Evolutionary conservation across 2,329 filamentous ascomycete species (phyloP).

Genomic region (Apiospora kogelbergensis): DNA sequence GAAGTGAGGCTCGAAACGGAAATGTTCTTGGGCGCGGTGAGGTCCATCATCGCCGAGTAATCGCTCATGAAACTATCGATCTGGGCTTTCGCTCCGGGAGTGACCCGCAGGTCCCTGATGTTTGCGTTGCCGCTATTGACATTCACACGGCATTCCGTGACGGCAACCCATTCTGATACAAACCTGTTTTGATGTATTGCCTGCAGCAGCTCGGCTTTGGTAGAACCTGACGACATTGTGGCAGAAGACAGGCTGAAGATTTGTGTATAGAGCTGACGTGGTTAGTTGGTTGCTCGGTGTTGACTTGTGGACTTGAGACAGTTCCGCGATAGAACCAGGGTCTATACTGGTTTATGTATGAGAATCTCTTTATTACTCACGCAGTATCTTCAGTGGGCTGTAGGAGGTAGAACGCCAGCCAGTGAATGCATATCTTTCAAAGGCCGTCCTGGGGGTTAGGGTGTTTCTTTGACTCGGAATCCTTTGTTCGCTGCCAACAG

Average conservation of each 20-base stretch:
- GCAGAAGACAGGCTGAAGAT: too few species aligned
- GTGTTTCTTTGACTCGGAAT: not conserved
- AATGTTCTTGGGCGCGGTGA: not conserved
- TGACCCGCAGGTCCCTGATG: not conserved
- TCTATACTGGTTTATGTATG: not conserved
- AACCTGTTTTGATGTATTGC: not conserved
- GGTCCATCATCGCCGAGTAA: not conserved
- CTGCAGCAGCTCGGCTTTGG: not conserved
- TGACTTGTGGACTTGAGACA: too few species aligned
- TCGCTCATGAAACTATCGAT: not conserved
- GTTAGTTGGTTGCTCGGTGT: not conserved
- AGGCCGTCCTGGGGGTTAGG: not conserved
- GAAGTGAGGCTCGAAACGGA: not conserved
- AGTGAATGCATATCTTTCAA: not conserved
- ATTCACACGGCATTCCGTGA: not conserved
- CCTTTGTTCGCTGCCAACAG: not conserved
- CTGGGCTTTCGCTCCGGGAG: not conserved
- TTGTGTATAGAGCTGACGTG: too few species aligned
- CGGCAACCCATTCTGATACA: not conserved
- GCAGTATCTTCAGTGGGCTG: not conserved
- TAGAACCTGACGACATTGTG: too few species aligned
- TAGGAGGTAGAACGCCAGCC: not conserved
- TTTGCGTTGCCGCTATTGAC: not conserved
- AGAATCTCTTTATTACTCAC: not conserved
- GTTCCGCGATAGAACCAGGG: not conserved